Evolutionary conservation across 306 rosid species (phyloP), one percentile per base, ranked within the genome.

Genomic region (Rosa chinensis): DNA sequence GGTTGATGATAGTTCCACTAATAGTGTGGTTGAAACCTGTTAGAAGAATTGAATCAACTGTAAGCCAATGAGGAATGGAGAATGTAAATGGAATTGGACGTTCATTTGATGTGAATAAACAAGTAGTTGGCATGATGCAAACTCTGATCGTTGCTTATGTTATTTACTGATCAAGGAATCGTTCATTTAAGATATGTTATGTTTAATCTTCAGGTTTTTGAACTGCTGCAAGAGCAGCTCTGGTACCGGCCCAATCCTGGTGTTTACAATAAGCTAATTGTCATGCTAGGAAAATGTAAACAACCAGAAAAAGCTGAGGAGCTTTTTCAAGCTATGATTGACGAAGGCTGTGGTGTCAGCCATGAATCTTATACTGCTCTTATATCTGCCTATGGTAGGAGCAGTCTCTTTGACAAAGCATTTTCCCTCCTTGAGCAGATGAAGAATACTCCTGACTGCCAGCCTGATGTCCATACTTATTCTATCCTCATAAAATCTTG

Each of bases 281-380:
- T 95, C 77, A 92, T 95, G 96, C 98, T 94, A 83, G 98, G 99
- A 66, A 94, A 92, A 85, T 95, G 99, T 84, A 90, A 88, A 86
- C 97, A 90, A 86, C 98, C 97, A 21, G 90, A 89, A 81, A 95
- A 91, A 75, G 99, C 97, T 28, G 77, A 32, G 69, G 91, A 89
- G 77, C 90, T 95, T 78, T 91, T 95, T 81, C 85, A 86, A 80
- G 89, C 86, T 78, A 95, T 92, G 97, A 76, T 92, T 69, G 91
- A 90, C n/a, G 99, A 91, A 85, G 99, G 93, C 62, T 92, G 97
- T 81, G 79, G 20, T 28, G 86, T 88, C 71, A 87, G 78, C 83
- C 77, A 80, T 84, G 98, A 92, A 87, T 81, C 97, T 66, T 95
- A 85, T 80, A 95, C 98, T 43, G 97, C 99, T 48, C 86, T 95